Base-by-base conservation (phyloP, 441 rosid species). In the Aquilaria agallochum region DNA sequence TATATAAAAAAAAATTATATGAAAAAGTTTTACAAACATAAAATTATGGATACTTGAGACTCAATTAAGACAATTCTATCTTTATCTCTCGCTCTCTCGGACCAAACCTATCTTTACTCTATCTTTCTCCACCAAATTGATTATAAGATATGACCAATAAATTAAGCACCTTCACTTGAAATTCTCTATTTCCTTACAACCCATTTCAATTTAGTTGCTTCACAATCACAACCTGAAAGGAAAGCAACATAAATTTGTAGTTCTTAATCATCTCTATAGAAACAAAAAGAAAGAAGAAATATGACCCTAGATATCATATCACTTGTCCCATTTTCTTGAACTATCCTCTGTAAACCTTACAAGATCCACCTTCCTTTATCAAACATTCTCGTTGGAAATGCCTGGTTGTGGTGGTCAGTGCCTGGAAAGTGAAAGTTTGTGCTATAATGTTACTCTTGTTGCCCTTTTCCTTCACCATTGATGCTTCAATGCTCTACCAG, bases 171-270 rank as follows among this genome's bases (percentile, higher is more conserved):
- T 92, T 94, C 10, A 88, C 94, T 4, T 90, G 83, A 70, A 92
- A 92, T 75, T 92, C 96, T 70, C 79, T 80, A 79, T 88, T 92
- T 44, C 97, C 98, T 82, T 92, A 97, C 60, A 84, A 31, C 2
- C 97, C 97, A 72, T 83, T 92, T 67, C 96, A 79, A 63, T 92
- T 96, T 50, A 92, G 90, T 66, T 92, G 96, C 79, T 92, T 92
- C 78, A 92, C 86, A 9, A 96, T 94, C 55, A 82, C 96, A 56
- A 78, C 68, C 98, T 92, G 68, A 14, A 55, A 14, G 13, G 56
- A 10, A 44, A 44, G 47, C 2, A 52, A 63, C 30, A 2, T 50
- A 46, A 20, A 33, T 6, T 3, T 54, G 52, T 33, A 45, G 32
- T 52, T 20, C 47, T 27, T 31, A 4, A 9, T 8, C n/a, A 2